These are phyloP conservation scores for Rhypophila decipiens DNA, from an alignment of 495 filamentous ascomycete genomes.

Conservation along the genomic window DNA sequence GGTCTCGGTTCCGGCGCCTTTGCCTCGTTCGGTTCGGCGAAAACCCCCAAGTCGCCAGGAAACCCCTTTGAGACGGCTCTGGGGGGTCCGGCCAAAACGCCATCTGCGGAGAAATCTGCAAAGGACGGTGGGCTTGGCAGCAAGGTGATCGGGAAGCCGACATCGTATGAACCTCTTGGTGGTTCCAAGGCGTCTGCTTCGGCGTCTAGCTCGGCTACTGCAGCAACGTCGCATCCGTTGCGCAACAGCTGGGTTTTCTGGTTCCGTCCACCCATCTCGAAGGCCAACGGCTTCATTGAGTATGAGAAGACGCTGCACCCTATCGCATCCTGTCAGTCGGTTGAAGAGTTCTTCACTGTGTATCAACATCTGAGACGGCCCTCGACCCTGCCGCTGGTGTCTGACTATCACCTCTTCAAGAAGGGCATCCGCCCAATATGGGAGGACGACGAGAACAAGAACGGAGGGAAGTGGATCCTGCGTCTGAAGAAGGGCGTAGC, in stretches of 20 bases:
- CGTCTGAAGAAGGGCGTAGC: constrained; percentile 92
- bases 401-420: constrained; percentile 97
- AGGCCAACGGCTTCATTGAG: constrained; percentile 80
- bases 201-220: constrained; percentile 12
- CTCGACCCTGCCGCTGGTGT: constrained; percentile 80
- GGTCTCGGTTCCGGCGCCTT: constrained; percentile 92
- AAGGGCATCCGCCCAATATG: constrained; percentile 94
- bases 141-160: constrained; percentile 30
- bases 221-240: constrained; percentile 49
- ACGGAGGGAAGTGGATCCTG: constrained; percentile 95
- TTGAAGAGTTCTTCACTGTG: constrained; percentile 88
- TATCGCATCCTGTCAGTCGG: constrained; percentile 72
- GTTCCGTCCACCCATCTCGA: constrained; percentile 90
- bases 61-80: constrained; percentile 67
- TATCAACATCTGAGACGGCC: constrained; percentile 89
- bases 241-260: constrained; percentile 93
- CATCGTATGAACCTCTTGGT: constrained; percentile 34
- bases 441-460: constrained; percentile 96
- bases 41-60: constrained; percentile 83
- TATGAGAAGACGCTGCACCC: constrained; percentile 94
- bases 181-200: constrained; percentile 29
- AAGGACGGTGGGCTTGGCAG: constrained; percentile 44
- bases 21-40: constrained; percentile 84
- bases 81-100: constrained; percentile 58
- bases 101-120: constrained; percentile 51